Percentiles rank a stretch among this genome's conserved stretches.
phyloP scores from a whole-genome alignment of 2,329 filamentous ascomycete species.

The Arthroderma sp. region DNA sequence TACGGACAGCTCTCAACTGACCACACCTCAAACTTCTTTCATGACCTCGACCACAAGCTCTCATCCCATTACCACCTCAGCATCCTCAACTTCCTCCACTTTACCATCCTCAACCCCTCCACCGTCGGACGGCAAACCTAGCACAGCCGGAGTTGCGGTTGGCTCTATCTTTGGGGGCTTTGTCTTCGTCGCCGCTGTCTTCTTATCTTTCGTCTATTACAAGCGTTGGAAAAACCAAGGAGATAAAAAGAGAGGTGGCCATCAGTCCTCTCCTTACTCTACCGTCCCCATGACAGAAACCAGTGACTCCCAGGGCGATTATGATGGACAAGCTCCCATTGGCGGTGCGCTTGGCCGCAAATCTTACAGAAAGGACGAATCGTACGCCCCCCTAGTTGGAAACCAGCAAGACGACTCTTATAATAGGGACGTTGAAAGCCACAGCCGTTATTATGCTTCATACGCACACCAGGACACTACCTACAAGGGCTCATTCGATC shows the following conservation, averaged over 20 bases:
- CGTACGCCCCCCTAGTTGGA: not conserved
- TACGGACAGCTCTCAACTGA: not conserved
- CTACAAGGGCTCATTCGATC: not conserved
- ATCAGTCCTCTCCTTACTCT: constrained; percentile 3
- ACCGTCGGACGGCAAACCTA: constrained; percentile 1
- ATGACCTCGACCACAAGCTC: not conserved
- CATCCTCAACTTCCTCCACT: not conserved
- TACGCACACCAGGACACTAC: constrained; percentile 1
- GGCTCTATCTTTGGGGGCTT: constrained; percentile 11
- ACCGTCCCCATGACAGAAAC: constrained; percentile 3
- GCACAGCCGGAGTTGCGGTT: constrained; percentile 7
- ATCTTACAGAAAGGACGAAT: not conserved
- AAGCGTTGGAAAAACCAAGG: constrained; percentile 9
- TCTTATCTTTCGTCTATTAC: constrained; percentile 8
- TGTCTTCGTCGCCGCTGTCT: constrained; percentile 8
- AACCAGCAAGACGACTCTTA: not conserved
- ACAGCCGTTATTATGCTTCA: not conserved
- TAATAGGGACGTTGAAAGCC: not conserved
- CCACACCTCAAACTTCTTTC: not conserved
- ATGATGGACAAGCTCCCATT: too few relatives aligned
- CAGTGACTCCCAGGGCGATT: constrained; percentile 1
- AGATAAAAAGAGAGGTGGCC: constrained; percentile 4
- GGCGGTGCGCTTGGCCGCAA: too few relatives aligned
- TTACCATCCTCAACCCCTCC: not conserved
- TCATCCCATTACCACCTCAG: not conserved